Percentiles rank a stretch among this genome's conserved stretches.
phyloP scores from a whole-genome alignment of 371 early-diverging fungal genomes.

The Dipsacomyces acuminosporus region DNA sequence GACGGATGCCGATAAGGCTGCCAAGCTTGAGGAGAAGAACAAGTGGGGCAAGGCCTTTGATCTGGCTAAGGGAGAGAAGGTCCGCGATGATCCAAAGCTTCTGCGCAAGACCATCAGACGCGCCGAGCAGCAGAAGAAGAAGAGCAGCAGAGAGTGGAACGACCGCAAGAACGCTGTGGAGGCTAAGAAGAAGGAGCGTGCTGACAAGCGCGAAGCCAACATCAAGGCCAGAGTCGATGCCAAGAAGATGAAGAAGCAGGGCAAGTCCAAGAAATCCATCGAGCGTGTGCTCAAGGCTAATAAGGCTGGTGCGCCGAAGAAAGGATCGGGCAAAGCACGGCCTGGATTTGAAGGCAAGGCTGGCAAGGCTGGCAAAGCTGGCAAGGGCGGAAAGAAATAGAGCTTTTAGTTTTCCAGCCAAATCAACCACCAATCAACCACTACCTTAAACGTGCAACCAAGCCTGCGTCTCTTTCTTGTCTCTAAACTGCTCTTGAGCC shows the following conservation, averaged over 20 bases:
- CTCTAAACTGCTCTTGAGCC: neutral
- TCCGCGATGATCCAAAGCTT: slow-evolving; percentile 83
- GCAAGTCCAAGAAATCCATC: slow-evolving; percentile 49
- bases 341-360: slow-evolving; percentile 42
- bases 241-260: slow-evolving; percentile 64
- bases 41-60: slow-evolving; percentile 76
- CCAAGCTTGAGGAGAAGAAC: slow-evolving; percentile 61
- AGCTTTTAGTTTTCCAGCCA: no score
- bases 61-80: slow-evolving; percentile 81
- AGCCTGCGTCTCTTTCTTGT: no score
- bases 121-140: slow-evolving; percentile 74
- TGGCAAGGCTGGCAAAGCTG: slow-evolving; percentile 10
- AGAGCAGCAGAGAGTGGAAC: slow-evolving; percentile 72
- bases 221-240: slow-evolving; percentile 67
- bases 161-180: slow-evolving; percentile 66
- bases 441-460: no score
- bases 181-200: slow-evolving; percentile 60
- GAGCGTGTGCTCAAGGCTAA: slow-evolving; percentile 15
- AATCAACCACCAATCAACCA: no score
- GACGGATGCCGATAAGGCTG: slow-evolving; percentile 60
- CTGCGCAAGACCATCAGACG: slow-evolving; percentile 89
- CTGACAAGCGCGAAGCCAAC: slow-evolving; percentile 73
- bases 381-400: neutral
- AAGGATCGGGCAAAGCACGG: slow-evolving; percentile 26
- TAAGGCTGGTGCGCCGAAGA: slow-evolving; percentile 15